Evolutionary conservation across 371 early-diverging fungal genomes (phyloP).

Genomic region (Mucor velutinosus): DNA sequence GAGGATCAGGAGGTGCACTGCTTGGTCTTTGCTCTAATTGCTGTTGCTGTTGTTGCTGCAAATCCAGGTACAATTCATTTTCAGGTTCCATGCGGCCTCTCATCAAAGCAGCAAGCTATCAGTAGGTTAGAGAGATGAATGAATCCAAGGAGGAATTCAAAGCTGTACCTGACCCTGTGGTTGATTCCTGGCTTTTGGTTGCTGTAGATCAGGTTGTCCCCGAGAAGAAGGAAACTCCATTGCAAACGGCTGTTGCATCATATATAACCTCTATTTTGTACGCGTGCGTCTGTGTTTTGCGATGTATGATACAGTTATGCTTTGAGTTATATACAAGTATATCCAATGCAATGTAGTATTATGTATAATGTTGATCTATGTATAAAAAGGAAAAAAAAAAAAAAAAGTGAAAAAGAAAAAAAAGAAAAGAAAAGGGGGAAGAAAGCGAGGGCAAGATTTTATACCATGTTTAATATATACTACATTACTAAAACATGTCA

Average conservation of each 20-base stretch:
- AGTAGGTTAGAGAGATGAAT: not conserved
- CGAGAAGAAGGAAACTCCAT: constrained; percentile 11
- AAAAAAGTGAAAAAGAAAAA: not conserved
- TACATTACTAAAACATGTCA: not conserved
- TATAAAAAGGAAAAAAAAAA: not conserved
- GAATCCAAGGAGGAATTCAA: not conserved
- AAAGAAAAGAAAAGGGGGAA: not conserved
- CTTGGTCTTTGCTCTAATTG: constrained; percentile 25
- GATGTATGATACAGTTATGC: not conserved
- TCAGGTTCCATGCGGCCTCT: constrained; percentile 25
- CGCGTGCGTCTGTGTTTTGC: not conserved
- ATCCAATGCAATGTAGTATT: not conserved
- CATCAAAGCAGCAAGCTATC: constrained; percentile 32
- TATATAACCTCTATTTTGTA: not conserved
- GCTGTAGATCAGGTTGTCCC: constrained; percentile 27
- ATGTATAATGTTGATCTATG: not conserved
- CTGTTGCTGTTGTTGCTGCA: constrained; percentile 22
- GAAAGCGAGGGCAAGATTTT: not conserved
- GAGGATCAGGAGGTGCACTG: constrained; percentile 30
- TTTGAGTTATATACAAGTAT: not conserved
- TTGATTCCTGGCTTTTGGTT: constrained; percentile 29
- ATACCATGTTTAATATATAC: not conserved
- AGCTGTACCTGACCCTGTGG: constrained; percentile 31
- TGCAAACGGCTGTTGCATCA: constrained; percentile 21
- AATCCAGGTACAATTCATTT: constrained; percentile 20